phyloP scores from a whole-genome alignment of 768 basidiomycete genomes.

The Panus rudis region DNA sequence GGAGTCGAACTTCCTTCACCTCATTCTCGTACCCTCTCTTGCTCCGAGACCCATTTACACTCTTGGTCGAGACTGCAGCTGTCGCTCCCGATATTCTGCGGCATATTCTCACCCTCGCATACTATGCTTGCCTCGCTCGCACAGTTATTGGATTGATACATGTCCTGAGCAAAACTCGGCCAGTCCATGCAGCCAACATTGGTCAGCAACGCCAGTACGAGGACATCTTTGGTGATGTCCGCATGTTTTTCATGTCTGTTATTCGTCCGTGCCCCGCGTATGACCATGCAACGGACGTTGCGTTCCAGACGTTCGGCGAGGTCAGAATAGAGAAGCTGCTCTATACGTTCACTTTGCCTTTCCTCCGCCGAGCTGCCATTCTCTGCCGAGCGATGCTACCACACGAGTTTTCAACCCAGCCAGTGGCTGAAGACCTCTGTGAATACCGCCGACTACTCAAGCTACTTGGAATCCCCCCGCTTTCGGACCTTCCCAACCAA shows the following conservation, averaged over 20 bases:
- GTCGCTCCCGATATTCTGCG: slow-evolving; percentile 86
- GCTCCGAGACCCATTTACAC: slow-evolving; percentile 82
- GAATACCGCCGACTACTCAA: slow-evolving; percentile 78
- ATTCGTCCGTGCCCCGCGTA: slow-evolving; percentile 85
- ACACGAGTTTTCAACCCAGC: slow-evolving; percentile 48
- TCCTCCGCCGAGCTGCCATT: slow-evolving; percentile 83
- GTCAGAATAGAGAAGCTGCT: slow-evolving; percentile 79
- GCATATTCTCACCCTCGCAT: slow-evolving; percentile 81
- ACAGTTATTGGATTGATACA: slow-evolving; percentile 83
- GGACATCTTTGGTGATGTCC: slow-evolving; percentile 75
- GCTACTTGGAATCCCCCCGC: slow-evolving; percentile 71
- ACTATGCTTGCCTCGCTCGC: slow-evolving; percentile 86
- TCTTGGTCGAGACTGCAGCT: slow-evolving; percentile 85
- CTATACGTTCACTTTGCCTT: slow-evolving; percentile 85
- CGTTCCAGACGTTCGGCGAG: slow-evolving; percentile 76
- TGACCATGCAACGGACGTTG: slow-evolving; percentile 75
- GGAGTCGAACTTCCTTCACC: slow-evolving; percentile 80
- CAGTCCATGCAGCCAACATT: slow-evolving; percentile 28
- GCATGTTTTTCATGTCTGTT: slow-evolving; percentile 87
- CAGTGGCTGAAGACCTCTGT: slow-evolving; percentile 36
- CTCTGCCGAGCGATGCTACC: slow-evolving; percentile 74
- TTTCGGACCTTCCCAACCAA: slow-evolving; percentile 73
- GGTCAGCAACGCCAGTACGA: slow-evolving; percentile 51
- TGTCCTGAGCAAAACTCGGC: slow-evolving; percentile 66
- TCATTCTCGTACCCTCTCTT: slow-evolving; percentile 83